Base-by-base conservation (phyloP, 2,329 filamentous ascomycete genomes). In the Uncinocarpus reesii region DNA sequence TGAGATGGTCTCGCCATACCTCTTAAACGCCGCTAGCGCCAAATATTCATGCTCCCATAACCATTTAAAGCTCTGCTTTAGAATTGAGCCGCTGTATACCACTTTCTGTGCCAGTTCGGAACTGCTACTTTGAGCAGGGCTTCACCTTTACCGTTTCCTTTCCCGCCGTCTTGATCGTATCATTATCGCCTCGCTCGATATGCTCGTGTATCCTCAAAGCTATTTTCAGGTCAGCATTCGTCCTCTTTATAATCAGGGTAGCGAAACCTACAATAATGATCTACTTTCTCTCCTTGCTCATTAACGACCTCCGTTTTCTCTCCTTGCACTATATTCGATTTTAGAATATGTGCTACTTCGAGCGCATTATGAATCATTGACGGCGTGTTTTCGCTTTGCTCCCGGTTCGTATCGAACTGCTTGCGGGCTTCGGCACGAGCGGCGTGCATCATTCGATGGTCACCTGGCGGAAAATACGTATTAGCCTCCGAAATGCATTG, bases 141-240 rank as follows among this genome's bases (percentile, higher is more conserved):
- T 69, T 68, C 47, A 68, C 60, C 57, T 67, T 69, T 31, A 68
- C 62, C 15, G 58, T 54, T 56, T 65, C 57, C 28, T 59, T 58
- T 1, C 68, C 72, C 2, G 75, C 74, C 44, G 79, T 72, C 67
- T 89, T 93, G 59, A 95, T 79, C 28, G 83, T 86, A 58, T 95
- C 88, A 62, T 98, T 98, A 68, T 96, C 85, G 47, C 92, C 88
- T 55, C 86, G 76, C 66, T 98, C 90, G 24, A 84, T 98, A 55
- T 94, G 72, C 52, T 94, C 78, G 65, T 96, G 92, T 67, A 98
- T 95, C 44, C 83, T 77, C 49, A 96, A 70, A 62, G 84, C 88
- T 95, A 57, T 55, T 57, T 20, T 45, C 36, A 29, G 13, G 26
- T 48, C 46, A 42, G 46, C 45, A 24, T 7, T 24, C 28, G 24